Conservation (phyloP, 1,284 basidiomycete genomes). For the Agroathelia rolfsii region DNA sequence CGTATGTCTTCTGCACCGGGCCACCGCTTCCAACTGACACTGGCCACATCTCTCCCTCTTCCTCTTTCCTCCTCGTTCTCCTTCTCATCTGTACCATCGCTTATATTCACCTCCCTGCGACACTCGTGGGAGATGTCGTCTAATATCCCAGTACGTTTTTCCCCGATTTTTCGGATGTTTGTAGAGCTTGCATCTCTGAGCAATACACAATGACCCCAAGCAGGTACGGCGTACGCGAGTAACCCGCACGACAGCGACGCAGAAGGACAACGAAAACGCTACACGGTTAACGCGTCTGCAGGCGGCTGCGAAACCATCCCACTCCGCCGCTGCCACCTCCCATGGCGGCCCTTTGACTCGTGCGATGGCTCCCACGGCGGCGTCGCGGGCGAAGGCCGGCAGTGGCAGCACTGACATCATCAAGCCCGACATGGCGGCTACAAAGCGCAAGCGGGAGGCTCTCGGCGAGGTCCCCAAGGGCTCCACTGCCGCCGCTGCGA, state of each 20-base stretch:
- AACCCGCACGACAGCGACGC: conserved; percentile 36
- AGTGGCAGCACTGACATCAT: conserved; percentile 21
- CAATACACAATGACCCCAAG: too few relatives aligned
- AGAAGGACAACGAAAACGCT: conserved; percentile 61
- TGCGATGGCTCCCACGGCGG: conserved; percentile 34
- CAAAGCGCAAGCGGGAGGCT: conserved; percentile 68
- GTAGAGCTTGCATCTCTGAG: too few relatives aligned
- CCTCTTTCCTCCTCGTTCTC: too few relatives aligned
- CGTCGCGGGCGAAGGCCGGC: conserved; percentile 39
- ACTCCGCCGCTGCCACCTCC: conserved; percentile 27
- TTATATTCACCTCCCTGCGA: too few relatives aligned
- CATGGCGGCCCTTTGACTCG: conserved; percentile 34
- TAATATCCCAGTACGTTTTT: too few relatives aligned
- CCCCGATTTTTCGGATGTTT: too few relatives aligned
- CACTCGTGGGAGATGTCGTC: too few relatives aligned
- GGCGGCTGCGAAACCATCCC: conserved; percentile 49
- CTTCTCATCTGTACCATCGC: too few relatives aligned
- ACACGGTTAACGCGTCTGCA: conserved; percentile 40
- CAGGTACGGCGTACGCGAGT: conserved; percentile 55
- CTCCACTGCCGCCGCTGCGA: conserved; percentile 39
- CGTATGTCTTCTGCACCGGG: too few relatives aligned
- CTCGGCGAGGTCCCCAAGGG: conserved; percentile 64
- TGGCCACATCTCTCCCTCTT: too few relatives aligned
- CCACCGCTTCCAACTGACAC: too few relatives aligned
- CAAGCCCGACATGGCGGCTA: conserved; percentile 32